phyloP scores from a whole-genome alignment of 805 yeast species.

The Yarrowia sp. region DNA sequence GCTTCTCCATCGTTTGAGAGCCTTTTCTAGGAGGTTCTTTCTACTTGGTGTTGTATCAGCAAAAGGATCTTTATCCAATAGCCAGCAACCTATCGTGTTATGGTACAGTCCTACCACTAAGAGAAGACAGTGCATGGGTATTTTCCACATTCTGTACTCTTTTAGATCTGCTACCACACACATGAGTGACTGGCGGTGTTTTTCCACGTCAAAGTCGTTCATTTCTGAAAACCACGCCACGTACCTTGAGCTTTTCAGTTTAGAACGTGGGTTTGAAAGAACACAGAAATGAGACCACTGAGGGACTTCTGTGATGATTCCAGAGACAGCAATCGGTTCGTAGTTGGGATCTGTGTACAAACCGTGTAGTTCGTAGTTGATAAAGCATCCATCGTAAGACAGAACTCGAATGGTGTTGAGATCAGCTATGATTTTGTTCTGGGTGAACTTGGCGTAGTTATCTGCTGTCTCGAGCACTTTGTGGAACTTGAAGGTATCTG shows the following conservation, averaged over 20 bases:
- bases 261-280: slow-evolving; percentile 3
- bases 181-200: slow-evolving; percentile 2
- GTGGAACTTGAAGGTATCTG: not conserved
- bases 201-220: slow-evolving; percentile 1
- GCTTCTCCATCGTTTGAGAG: not conserved
- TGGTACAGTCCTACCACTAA: not conserved
- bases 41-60: not conserved
- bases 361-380: slow-evolving; percentile 14
- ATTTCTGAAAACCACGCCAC: slow-evolving; percentile 13
- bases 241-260: slow-evolving; percentile 9
- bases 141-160: slow-evolving; percentile 2
- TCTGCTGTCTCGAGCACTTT: not conserved
- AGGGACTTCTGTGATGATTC: not conserved
- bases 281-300: not conserved
- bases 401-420: slow-evolving; percentile 1
- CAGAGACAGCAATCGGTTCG: not conserved
- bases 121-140: slow-evolving; percentile 5
- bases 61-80: not conserved
- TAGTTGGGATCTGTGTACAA: not conserved
- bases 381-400: not conserved
- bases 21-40: not conserved
- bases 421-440: slow-evolving; percentile 1
- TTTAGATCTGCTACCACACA: slow-evolving; percentile 5
- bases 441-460: not conserved
- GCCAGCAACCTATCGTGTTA: slow-evolving; percentile 7